phyloP scores from a whole-genome alignment of 2,329 filamentous ascomycete species.

The Aspergillus sp. region DNA sequence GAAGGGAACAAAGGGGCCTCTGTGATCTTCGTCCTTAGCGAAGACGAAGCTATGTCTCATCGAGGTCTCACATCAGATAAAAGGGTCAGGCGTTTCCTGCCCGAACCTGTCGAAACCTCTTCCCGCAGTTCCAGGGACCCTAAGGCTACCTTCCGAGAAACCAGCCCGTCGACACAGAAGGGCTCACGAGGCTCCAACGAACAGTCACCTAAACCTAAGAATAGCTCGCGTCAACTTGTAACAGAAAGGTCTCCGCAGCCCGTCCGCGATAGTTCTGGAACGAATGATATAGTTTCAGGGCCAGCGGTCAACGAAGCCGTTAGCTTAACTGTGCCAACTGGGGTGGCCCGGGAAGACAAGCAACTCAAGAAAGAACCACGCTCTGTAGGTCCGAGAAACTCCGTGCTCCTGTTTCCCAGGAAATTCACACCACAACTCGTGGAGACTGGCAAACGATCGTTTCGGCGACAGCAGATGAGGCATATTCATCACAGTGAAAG shows the following conservation, averaged over 20 bases:
- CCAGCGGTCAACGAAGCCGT: background rate
- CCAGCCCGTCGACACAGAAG: background rate
- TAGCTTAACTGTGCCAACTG: background rate
- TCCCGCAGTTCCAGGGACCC: constrained; percentile 42
- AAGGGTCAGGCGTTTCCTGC: constrained; percentile 35
- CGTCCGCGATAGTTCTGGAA: background rate
- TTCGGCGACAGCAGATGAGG: constrained; percentile 28
- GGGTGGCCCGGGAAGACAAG: constrained; percentile 16
- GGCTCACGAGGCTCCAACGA: background rate
- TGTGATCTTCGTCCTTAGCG: background rate
- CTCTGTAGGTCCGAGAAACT: background rate
- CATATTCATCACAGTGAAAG: constrained; percentile 38
- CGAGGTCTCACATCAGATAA: constrained; percentile 1
- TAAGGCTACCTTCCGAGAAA: constrained; percentile 3
- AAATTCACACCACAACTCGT: constrained; percentile 37
- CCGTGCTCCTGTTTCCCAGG: constrained; percentile 18
- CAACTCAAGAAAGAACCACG: background rate
- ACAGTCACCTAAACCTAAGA: background rate
- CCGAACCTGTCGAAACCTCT: constrained; percentile 48
- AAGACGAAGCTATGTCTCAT: constrained; percentile 10
- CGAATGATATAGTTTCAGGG: background rate
- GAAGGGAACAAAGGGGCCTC: background rate
- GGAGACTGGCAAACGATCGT: constrained; percentile 35
- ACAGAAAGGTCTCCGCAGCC: background rate
- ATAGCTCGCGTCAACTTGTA: background rate